phyloP scores from a whole-genome alignment of 2,329 filamentous ascomycete genomes.

The Scedosporium boydii region DNA sequence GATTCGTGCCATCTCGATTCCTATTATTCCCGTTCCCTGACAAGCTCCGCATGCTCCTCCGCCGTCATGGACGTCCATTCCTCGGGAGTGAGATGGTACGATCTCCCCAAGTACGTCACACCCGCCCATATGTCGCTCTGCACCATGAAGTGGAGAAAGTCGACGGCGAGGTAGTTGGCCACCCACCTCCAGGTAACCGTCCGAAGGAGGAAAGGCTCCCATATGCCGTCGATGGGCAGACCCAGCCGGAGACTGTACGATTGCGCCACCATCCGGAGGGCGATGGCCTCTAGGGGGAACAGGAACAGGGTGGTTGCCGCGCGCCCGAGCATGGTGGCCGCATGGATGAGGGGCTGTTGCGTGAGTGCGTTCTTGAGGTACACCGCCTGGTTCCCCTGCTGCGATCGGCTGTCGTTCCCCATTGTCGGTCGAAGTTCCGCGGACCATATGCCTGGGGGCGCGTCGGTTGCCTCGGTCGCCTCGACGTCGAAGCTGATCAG shows the following conservation, averaged over 20 bases:
- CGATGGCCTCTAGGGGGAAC: conserved; percentile 36
- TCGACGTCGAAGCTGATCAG: conserved; percentile 55
- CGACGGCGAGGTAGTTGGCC: conserved; percentile 35
- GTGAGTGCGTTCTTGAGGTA: conserved; percentile 42
- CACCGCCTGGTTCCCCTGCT: conserved; percentile 16
- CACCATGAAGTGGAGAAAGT: conserved; percentile 34
- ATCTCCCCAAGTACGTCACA: conserved; percentile 21
- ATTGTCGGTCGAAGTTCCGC: conserved; percentile 47
- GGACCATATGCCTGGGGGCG: conserved; percentile 44
- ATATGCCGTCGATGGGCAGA: conserved; percentile 11
- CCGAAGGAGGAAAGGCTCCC: conserved; percentile 17
- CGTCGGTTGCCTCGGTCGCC: conserved; percentile 41
- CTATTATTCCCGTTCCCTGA: conserved; percentile 1
- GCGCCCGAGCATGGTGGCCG: conserved; percentile 36
- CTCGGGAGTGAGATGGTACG: conserved; percentile 4
- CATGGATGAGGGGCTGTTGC: conserved; percentile 36
- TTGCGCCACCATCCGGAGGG: conserved; percentile 34
- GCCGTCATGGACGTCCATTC: conserved; percentile 4
- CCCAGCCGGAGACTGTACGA: conserved; percentile 29
- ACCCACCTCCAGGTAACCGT: conserved; percentile 28
- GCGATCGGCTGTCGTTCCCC: conserved; percentile 19
- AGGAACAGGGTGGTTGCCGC: conserved; percentile 31
- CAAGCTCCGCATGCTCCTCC: conserved; percentile 3
- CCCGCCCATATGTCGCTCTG: conserved; percentile 36
- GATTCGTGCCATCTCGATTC: not conserved